Conservation (phyloP, 1,284 basidiomycete genomes). For the Ganoderma lingzhi region DNA sequence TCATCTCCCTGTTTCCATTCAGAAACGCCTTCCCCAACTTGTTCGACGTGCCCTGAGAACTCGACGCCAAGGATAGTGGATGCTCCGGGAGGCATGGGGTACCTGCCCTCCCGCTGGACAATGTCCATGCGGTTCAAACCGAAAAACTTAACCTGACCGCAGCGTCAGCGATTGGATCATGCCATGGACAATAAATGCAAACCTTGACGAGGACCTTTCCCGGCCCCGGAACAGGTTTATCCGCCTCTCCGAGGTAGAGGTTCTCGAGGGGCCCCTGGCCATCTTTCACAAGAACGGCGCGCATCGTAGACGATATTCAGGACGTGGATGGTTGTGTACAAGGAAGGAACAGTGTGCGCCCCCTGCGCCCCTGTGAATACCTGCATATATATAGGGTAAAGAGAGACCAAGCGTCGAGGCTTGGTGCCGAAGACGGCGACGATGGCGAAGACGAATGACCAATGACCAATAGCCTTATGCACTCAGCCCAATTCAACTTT, state of each 20-base stretch:
- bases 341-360: neutral
- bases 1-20: conserved; percentile 82
- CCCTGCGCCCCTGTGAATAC: neutral
- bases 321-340: neutral
- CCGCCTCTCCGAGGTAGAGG: conserved; percentile 81
- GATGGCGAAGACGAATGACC: neutral
- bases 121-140: conserved; percentile 93
- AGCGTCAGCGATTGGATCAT: neutral
- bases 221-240: conserved; percentile 62
- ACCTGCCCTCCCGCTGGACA: conserved; percentile 77
- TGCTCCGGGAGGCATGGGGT: conserved; percentile 82
- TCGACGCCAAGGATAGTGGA: conserved; percentile 90
- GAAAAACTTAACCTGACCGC: conserved; percentile 74
- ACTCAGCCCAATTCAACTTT: neutral
- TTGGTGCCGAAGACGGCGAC: neutral
- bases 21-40: conserved; percentile 61
- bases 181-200: conserved; percentile 21
- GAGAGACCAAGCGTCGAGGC: too few relatives aligned
- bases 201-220: conserved; percentile 84
- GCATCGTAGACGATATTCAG: conserved; percentile 59
- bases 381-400: neutral
- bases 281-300: conserved; percentile 84
- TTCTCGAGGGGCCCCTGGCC: conserved; percentile 81
- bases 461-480: neutral
- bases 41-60: conserved; percentile 80